A percentile compares a stretch with the other conserved stretches of the same genome.
phyloP scores from a whole-genome alignment of 75 land plant species.

The Pinus albicaulis region DNA sequence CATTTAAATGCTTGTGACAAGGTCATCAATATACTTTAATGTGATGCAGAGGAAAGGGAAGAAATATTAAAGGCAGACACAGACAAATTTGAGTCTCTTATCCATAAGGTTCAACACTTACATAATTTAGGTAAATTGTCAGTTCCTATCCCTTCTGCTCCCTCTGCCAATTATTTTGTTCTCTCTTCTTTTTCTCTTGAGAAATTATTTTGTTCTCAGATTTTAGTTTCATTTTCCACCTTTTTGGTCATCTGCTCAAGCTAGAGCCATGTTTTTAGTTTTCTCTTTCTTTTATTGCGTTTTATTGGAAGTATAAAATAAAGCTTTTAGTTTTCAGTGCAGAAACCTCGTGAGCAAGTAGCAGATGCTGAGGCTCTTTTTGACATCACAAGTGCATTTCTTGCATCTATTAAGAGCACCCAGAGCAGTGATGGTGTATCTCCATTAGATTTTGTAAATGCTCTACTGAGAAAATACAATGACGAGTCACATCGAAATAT shows the following conservation, averaged over 20 bases:
- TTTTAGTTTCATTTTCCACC: too few relatives aligned
- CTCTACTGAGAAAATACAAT: constrained; percentile 36
- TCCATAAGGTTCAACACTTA: constrained; percentile 52
- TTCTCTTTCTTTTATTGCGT: neutral
- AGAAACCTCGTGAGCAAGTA: constrained; percentile 79
- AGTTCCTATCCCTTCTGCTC: neutral
- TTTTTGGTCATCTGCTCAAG: neutral
- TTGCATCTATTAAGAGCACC: constrained; percentile 34
- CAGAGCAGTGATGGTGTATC: constrained; percentile 36
- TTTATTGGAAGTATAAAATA: neutral
- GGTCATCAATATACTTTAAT: neutral
- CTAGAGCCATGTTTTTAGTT: neutral
- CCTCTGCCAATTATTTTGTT: neutral
- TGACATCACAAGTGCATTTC: constrained; percentile 47
- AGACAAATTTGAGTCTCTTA: constrained; percentile 37
- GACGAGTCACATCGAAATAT: neutral
- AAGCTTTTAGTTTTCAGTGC: constrained; percentile 32
- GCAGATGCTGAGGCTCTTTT: constrained; percentile 84
- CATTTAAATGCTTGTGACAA: neutral
- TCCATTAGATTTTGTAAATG: constrained; percentile 52
- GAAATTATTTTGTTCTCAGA: neutral
- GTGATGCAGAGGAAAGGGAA: constrained; percentile 49
- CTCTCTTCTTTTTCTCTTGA: neutral
- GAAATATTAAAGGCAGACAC: constrained; percentile 23
- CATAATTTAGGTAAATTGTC: constrained; percentile 41